phyloP scores from a whole-genome alignment of 805 yeast species.

The Wickerhamiella allomyrinae region DNA sequence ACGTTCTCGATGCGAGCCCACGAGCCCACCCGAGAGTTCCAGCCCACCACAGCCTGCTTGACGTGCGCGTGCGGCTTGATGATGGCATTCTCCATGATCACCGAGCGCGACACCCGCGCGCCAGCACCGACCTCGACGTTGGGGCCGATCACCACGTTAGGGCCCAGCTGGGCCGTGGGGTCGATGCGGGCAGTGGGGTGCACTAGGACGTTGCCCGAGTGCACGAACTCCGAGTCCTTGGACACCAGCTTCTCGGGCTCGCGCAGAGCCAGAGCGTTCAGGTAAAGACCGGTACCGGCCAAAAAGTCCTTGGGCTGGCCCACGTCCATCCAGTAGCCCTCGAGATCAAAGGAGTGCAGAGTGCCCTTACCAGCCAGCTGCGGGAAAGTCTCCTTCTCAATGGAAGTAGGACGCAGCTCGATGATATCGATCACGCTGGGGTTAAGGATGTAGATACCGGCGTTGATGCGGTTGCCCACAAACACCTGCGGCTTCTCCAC shows the following conservation, averaged over 20 bases:
- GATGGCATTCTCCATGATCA: constrained; percentile 76
- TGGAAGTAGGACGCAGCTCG: constrained; percentile 96
- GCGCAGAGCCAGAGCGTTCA: constrained; percentile 74
- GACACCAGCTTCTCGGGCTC: constrained; percentile 52
- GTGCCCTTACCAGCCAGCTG: constrained; percentile 74
- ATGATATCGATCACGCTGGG: constrained; percentile 94
- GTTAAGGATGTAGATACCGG: constrained; percentile 96
- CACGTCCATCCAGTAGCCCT: constrained; percentile 99
- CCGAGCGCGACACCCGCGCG: constrained; percentile 94
- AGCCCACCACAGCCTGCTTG: constrained; percentile 94
- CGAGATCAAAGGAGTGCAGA: constrained; percentile 89
- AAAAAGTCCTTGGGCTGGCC: constrained; percentile 99
- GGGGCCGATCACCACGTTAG: constrained; percentile 95
- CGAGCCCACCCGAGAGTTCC: constrained; percentile 96
- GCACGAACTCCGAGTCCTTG: constrained; percentile 50
- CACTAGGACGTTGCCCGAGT: constrained; percentile 84
- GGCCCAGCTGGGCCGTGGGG: constrained; percentile 90
- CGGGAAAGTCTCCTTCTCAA: constrained; percentile 99
- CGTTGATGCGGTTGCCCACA: constrained; percentile 99
- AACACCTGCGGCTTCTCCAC: constrained; percentile 99
- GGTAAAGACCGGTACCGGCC: constrained; percentile 86
- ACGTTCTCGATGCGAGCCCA: constrained; percentile 99
- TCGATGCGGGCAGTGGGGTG: constrained; percentile 93
- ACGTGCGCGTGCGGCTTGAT: constrained; percentile 97
- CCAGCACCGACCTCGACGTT: constrained; percentile 93